phyloP scores from a whole-genome alignment of 495 filamentous ascomycete species.

The Delitschia confertaspora region DNA sequence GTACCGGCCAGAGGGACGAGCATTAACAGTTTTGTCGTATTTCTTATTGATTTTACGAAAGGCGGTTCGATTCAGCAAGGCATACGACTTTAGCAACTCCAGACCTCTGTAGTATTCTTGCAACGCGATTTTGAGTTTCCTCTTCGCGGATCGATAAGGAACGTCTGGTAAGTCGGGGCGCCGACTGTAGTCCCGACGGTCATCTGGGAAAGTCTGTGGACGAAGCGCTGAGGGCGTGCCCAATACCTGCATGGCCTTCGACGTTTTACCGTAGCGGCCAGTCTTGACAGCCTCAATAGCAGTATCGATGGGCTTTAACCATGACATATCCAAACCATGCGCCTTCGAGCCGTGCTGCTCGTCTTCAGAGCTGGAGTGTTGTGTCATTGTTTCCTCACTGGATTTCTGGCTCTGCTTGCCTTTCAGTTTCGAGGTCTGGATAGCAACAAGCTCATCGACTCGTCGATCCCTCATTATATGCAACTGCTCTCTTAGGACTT shows the following conservation, averaged over 20 bases:
- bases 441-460: constrained; percentile 53
- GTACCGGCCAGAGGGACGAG: constrained; percentile 66
- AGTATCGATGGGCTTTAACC: constrained; percentile 27
- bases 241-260: constrained; percentile 46
- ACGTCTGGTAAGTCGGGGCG: constrained; percentile 43
- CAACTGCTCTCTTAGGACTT: constrained; percentile 64
- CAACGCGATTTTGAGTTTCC: constrained; percentile 79
- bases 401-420: constrained; percentile 20
- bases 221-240: constrained; percentile 38
- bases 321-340: constrained; percentile 8
- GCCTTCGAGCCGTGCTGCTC: constrained; percentile 3
- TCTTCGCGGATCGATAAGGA: constrained; percentile 73
- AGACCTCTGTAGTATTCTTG: constrained; percentile 89
- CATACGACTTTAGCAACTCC: constrained; percentile 85
- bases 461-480: constrained; percentile 80
- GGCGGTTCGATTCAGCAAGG: constrained; percentile 77
- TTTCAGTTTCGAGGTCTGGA: constrained; percentile 33
- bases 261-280: constrained; percentile 49
- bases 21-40: constrained; percentile 81
- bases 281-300: constrained; percentile 33
- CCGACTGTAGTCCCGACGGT: constrained; percentile 31
- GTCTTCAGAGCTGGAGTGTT: constrained; percentile 17
- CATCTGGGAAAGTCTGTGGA: constrained; percentile 22
- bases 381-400: constrained; percentile 2
- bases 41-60: constrained; percentile 99